Evolutionary conservation across 2,329 filamentous ascomycete genomes (phyloP).

Genomic region (Claviceps maximensis): DNA sequence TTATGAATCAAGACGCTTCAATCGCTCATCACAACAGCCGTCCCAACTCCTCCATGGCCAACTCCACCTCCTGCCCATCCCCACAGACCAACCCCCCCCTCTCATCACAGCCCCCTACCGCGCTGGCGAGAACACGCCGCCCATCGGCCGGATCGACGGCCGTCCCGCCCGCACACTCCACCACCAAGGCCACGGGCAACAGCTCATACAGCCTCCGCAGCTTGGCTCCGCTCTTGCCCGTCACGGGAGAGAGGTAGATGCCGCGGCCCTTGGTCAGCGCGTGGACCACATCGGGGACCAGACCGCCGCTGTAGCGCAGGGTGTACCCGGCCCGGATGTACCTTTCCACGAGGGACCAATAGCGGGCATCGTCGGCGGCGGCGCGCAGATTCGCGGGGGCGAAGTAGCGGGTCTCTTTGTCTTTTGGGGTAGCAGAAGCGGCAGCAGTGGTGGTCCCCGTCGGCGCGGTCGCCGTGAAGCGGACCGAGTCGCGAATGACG

Average conservation of each 20-base stretch:
- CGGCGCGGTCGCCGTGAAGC: conserved; percentile 14
- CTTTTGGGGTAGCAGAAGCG: no score
- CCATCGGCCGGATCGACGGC: conserved; percentile 38
- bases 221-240: conserved; percentile 38
- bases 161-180: conserved; percentile 45
- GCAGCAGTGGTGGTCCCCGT: conserved; percentile 6
- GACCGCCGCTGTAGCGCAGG: conserved; percentile 44
- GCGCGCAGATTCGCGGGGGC: conserved; percentile 48
- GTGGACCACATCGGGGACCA: conserved; percentile 49
- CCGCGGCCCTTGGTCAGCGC: conserved; percentile 48
- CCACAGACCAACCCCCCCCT: conserved; percentile 38
- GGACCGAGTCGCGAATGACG: neutral
- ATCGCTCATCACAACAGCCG: neutral
- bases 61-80: conserved; percentile 33
- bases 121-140: conserved; percentile 24
- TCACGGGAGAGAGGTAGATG: conserved; percentile 46
- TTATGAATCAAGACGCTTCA: no score
- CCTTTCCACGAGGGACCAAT: conserved; percentile 33
- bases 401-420: conserved; percentile 46
- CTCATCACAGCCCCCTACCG: conserved; percentile 31
- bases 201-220: conserved; percentile 46
- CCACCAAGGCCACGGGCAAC: conserved; percentile 42
- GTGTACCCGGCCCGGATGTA: conserved; percentile 44
- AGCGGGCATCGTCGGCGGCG: conserved; percentile 35
- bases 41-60: conserved; percentile 10